Conservation (phyloP, 352 stramenopile genomes). For the Sclerospora graminicola region DNA sequence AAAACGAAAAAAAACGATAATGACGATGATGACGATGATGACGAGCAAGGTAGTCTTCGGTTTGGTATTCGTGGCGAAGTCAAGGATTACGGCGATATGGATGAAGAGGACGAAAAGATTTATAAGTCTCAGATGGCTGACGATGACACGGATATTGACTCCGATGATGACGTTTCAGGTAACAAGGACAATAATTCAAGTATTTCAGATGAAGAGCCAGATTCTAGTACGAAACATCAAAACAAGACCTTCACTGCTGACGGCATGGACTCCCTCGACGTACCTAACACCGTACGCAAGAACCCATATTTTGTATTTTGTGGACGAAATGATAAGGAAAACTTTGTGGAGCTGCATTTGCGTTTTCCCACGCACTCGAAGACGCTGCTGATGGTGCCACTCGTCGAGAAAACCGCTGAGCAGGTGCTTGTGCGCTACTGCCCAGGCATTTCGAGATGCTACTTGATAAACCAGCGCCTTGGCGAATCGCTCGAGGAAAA, state of each 20-base stretch:
- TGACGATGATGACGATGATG: slow-evolving; percentile 83
- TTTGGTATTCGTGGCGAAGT: slow-evolving; percentile 76
- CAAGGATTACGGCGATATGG: slow-evolving; percentile 85
- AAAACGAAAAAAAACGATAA: slow-evolving; percentile 42
- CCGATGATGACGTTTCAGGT: slow-evolving; percentile 30
- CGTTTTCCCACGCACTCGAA: slow-evolving; percentile 85
- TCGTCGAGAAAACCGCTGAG: slow-evolving; percentile 79
- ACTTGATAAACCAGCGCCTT: slow-evolving; percentile 84
- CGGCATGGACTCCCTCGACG: slow-evolving; percentile 63
- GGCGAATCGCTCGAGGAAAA: slow-evolving; percentile 70
- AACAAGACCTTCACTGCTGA: slow-evolving; percentile 38
- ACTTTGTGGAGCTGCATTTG: slow-evolving; percentile 78
- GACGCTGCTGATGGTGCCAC: slow-evolving; percentile 83
- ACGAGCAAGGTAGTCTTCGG: slow-evolving; percentile 82
- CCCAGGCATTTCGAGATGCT: slow-evolving; percentile 82
- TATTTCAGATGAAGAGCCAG: slow-evolving; percentile 26
- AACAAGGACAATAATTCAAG: slow-evolving; percentile 21
- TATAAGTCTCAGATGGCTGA: slow-evolving; percentile 41
- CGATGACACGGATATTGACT: slow-evolving; percentile 54
- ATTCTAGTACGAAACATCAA: slow-evolving; percentile 18
- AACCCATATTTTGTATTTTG: slow-evolving; percentile 84
- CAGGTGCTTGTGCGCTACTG: slow-evolving; percentile 84
- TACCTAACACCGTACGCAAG: slow-evolving; percentile 70
- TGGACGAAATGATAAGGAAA: slow-evolving; percentile 64
- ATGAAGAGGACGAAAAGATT: slow-evolving; percentile 91